These are phyloP conservation scores for Neurospora sp. DNA, from an alignment of 2,329 filamentous ascomycete species.

Conservation along the genomic window DNA sequence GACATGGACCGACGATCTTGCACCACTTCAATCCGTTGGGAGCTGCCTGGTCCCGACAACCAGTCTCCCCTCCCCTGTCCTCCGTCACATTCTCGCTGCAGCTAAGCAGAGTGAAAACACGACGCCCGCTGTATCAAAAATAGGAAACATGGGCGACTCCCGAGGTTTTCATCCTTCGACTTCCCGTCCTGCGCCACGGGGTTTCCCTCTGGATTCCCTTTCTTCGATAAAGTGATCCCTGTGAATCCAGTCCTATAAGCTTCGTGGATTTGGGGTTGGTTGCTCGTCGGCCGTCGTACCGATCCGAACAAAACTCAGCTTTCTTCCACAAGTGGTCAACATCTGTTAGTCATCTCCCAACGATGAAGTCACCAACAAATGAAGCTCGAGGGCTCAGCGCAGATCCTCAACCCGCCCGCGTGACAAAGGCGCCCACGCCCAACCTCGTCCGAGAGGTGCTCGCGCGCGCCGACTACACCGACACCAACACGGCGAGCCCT, in stretches of 20 bases:
- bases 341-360: background rate
- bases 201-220: background rate
- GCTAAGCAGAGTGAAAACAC: background rate
- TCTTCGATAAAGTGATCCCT: background rate
- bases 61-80: background rate
- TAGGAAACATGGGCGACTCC: background rate
- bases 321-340: background rate
- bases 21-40: background rate
- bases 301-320: background rate
- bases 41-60: background rate
- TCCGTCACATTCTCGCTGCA: background rate
- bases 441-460: background rate
- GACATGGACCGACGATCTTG: background rate
- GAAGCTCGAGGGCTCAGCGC: background rate
- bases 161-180: background rate
- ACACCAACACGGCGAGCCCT: background rate
- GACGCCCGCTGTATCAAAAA: background rate
- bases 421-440: background rate
- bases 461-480: background rate
- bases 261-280: background rate
- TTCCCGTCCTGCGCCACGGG: no score
- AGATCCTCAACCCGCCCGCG: background rate
- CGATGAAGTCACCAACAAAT: background rate
- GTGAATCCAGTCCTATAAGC: background rate
- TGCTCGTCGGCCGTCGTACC: background rate